phyloP scores from a whole-genome alignment of 2,329 filamentous ascomycete genomes.

The Penicillium capsulatum region DNA sequence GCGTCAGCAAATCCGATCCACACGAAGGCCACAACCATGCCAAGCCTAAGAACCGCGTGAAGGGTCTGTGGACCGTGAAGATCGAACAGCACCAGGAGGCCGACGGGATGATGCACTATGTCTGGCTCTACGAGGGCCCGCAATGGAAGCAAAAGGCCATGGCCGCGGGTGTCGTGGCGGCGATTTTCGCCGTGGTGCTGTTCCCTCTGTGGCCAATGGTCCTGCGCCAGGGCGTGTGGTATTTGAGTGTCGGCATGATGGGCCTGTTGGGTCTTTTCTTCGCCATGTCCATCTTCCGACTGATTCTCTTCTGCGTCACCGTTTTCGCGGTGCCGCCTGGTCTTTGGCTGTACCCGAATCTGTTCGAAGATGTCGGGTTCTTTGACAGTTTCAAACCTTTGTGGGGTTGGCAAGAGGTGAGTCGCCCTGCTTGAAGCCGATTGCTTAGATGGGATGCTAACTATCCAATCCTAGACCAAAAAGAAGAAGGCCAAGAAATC shows the following conservation, averaged over 20 bases:
- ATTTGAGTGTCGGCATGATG: conserved; percentile 89
- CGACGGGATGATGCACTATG: conserved; percentile 69
- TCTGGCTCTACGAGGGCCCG: conserved; percentile 92
- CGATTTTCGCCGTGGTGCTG: conserved; percentile 84
- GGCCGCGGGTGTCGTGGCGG: conserved; percentile 72
- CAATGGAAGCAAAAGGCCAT: conserved; percentile 94
- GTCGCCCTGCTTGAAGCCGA: conserved; percentile 23
- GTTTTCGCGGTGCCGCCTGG: conserved; percentile 81
- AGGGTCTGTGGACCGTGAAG: conserved; percentile 92
- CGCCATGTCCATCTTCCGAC: conserved; percentile 91
- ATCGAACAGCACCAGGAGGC: conserved; percentile 93
- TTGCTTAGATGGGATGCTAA: not conserved
- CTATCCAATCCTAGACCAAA: conserved; percentile 15
- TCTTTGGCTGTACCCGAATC: conserved; percentile 95
- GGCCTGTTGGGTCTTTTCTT: conserved; percentile 91
- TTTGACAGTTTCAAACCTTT: conserved; percentile 93
- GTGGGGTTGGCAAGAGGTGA: conserved; percentile 97
- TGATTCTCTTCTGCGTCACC: conserved; percentile 90
- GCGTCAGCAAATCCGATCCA: conserved; percentile 77
- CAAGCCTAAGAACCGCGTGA: conserved; percentile 72
- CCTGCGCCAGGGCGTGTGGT: conserved; percentile 91
- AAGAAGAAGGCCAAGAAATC: conserved; percentile 42
- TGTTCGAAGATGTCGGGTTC: conserved; percentile 98
- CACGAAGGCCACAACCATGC: conserved; percentile 69
- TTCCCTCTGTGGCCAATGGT: conserved; percentile 95